Conservation (phyloP, 2,329 filamentous ascomycete species). For the Hymenoscyphus salicellus region DNA sequence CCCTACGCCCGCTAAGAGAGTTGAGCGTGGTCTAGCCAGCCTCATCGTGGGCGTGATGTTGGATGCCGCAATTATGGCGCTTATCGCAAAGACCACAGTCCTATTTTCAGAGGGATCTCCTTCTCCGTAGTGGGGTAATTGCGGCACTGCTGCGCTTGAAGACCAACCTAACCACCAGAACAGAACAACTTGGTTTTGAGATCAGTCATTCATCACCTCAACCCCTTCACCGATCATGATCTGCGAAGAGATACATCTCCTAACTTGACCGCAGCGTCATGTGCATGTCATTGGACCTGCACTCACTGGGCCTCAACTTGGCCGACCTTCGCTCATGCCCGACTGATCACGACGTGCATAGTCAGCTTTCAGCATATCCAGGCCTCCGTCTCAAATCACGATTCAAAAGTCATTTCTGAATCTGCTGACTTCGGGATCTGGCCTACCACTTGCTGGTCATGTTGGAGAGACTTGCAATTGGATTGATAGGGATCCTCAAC, state of each 20-base stretch:
- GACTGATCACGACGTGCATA: constrained; percentile 6
- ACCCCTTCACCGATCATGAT: constrained; percentile 8
- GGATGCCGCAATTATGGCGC: constrained; percentile 21
- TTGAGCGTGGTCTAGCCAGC: constrained; percentile 10
- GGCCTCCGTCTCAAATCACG: constrained; percentile 14
- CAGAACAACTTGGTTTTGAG: background rate
- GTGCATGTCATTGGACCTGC: constrained; percentile 24
- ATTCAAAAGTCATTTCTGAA: constrained; percentile 1
- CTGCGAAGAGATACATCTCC: background rate
- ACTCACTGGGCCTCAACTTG: background rate
- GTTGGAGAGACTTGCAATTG: background rate
- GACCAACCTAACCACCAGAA: background rate
- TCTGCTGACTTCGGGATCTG: constrained; percentile 18
- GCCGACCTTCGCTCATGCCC: constrained; percentile 20
- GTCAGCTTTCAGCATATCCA: constrained; percentile 32
- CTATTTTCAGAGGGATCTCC: constrained; percentile 3
- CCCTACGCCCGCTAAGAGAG: background rate
- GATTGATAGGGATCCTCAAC: background rate
- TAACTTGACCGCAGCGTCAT: constrained; percentile 17
- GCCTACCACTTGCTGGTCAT: background rate
- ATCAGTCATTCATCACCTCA: constrained; percentile 4
- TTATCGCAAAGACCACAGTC: constrained; percentile 22
- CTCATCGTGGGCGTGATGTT: constrained; percentile 1
- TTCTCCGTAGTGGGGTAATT: constrained; percentile 2
- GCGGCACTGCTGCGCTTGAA: constrained; percentile 1